These are phyloP conservation scores for Monilinia vaccinii-corymbosi DNA, from an alignment of 2,329 filamentous ascomycete genomes.

Conservation along the genomic window DNA sequence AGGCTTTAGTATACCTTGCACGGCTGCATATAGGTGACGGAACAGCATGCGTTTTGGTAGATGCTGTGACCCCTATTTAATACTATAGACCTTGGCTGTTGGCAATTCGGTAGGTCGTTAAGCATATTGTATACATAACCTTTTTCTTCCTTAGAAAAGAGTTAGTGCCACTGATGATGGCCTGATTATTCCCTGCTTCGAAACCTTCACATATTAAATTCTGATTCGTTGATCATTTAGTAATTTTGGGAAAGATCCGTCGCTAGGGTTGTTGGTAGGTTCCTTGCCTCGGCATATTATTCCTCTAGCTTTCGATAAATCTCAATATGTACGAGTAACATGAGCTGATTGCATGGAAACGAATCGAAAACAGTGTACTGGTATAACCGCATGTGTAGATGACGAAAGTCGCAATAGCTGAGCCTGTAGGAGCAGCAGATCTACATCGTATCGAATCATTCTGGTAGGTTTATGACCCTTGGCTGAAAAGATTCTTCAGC, in stretches of 20 bases:
- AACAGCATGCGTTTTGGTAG: neutral
- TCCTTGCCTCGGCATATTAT: slow-evolving; percentile 1
- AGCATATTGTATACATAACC: neutral
- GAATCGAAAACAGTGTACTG: neutral
- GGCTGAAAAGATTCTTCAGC: neutral
- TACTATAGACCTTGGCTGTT: neutral
- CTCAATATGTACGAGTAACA: neutral
- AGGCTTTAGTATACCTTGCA: neutral
- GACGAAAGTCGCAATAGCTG: neutral
- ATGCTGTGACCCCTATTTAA: neutral
- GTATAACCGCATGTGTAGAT: neutral
- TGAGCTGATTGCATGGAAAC: neutral
- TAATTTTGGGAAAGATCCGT: neutral
- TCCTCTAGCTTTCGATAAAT: neutral
- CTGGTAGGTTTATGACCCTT: slow-evolving; percentile 6
- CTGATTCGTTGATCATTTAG: neutral
- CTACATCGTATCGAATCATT: slow-evolving; percentile 2
- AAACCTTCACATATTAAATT: neutral
- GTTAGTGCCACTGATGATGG: neutral
- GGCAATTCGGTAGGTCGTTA: neutral
- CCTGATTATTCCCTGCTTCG: slow-evolving; percentile 5
- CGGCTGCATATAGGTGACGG: neutral
- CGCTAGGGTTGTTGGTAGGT: neutral
- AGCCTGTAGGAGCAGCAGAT: neutral
- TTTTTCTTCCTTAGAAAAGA: neutral